Conservation (phyloP, 257 asterid species). For the Lycium barbarum region DNA sequence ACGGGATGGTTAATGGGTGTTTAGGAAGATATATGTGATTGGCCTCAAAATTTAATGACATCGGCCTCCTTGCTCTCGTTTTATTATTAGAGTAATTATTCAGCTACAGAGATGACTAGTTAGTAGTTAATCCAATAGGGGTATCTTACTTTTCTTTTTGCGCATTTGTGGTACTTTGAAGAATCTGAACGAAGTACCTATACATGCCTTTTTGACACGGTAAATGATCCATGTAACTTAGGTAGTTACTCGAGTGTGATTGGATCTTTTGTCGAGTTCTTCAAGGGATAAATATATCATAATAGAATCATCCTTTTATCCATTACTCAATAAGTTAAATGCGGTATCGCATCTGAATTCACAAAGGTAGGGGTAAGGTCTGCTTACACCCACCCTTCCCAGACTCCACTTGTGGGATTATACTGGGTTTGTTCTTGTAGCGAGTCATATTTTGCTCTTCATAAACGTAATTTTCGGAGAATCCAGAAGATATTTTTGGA, state of each 20-base stretch:
- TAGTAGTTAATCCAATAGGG: background rate
- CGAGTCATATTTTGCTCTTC: background rate
- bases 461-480: background rate
- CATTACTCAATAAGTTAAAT: conserved; percentile 11
- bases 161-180: background rate
- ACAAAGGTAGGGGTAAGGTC: too few relatives aligned
- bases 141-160: background rate
- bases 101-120: background rate
- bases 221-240: background rate
- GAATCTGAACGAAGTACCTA: background rate
- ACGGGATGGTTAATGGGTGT: too few relatives aligned
- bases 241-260: background rate
- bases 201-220: background rate
- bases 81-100: background rate
- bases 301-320: background rate
- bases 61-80: background rate
- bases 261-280: background rate
- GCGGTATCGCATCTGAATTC: background rate
- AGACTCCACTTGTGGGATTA: too few relatives aligned
- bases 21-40: background rate
- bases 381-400: too few relatives aligned
- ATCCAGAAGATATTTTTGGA: background rate
- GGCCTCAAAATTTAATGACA: background rate
- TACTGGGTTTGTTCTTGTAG: too few relatives aligned
- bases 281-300: background rate